Percentiles rank a stretch among this genome's conserved stretches.
These are phyloP conservation scores for Silene uniflora DNA, from an alignment of 148 eudicot species.

Conservation along the genomic window DNA sequence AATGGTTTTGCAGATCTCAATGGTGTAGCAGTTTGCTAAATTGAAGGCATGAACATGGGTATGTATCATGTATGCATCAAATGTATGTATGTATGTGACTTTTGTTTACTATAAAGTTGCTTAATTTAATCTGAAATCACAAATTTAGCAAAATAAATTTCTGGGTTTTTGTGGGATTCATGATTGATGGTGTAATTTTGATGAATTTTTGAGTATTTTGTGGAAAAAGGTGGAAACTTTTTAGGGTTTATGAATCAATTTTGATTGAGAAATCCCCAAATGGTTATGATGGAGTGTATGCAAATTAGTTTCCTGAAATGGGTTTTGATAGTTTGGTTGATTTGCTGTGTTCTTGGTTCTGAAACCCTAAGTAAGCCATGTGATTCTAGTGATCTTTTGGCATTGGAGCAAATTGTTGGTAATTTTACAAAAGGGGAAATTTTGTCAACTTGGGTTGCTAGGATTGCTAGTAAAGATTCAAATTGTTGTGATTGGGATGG, in stretches of 20 bases:
- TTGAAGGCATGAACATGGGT: slow-evolving; percentile 33
- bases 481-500: slow-evolving; percentile 83
- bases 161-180: slow-evolving; percentile 19
- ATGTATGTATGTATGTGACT: slow-evolving; percentile 2
- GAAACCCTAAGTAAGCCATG: slow-evolving; percentile 45
- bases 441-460: slow-evolving; percentile 47
- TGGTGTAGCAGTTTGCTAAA: slow-evolving; percentile 12
- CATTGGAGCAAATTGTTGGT: slow-evolving; percentile 64
- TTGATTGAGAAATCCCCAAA: slow-evolving; percentile 21
- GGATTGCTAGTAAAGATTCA: slow-evolving; percentile 36
- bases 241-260: slow-evolving; percentile 21
- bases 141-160: slow-evolving; percentile 3
- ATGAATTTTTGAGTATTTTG: slow-evolving; percentile 3
- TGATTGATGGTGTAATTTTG: not conserved
- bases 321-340: slow-evolving; percentile 44
- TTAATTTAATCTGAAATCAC: slow-evolving; percentile 15
- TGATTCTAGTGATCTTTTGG: slow-evolving; percentile 51
- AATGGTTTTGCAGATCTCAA: slow-evolving; percentile 31
- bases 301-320: slow-evolving; percentile 37
- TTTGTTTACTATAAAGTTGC: slow-evolving; percentile 15
- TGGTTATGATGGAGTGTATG: slow-evolving; percentile 29
- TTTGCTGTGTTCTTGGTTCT: slow-evolving; percentile 36
- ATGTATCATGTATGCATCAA: not conserved
- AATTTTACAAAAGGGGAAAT: slow-evolving; percentile 54
- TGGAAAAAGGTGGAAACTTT: slow-evolving; percentile 19